Conservation (phyloP, 495 filamentous ascomycete genomes). For the Echria macrotheca region DNA sequence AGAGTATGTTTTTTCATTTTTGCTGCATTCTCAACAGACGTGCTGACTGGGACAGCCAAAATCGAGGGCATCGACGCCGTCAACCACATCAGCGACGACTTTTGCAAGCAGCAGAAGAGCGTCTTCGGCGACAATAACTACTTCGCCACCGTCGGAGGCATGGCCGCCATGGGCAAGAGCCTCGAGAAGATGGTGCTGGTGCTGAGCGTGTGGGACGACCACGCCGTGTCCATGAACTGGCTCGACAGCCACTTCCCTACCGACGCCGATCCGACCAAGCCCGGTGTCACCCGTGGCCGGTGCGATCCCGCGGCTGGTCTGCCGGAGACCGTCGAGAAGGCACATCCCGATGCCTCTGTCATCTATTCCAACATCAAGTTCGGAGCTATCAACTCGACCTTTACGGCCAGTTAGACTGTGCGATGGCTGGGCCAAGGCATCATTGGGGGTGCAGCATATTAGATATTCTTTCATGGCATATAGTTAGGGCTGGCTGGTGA, state of each 20-base stretch:
- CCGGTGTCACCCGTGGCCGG: constrained; percentile 58
- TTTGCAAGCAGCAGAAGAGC: constrained; percentile 55
- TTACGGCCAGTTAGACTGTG: constrained; percentile 16
- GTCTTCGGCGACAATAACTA: constrained; percentile 53
- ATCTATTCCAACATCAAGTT: constrained; percentile 65
- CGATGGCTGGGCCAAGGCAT: no score
- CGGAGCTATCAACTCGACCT: constrained; percentile 30
- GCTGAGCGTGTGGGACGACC: constrained; percentile 67
- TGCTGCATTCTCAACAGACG: constrained; percentile 11
- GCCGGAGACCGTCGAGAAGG: constrained; percentile 48
- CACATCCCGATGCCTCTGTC: constrained; percentile 48
- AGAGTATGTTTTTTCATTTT: constrained; percentile 7
- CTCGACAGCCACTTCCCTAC: constrained; percentile 62
- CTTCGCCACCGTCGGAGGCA: constrained; percentile 52
- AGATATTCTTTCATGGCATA: no score
- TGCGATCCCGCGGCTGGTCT: constrained; percentile 51
- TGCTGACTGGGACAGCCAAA: constrained; percentile 29
- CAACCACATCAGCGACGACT: constrained; percentile 54
- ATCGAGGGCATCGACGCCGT: constrained; percentile 43
- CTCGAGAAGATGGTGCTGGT: constrained; percentile 63
- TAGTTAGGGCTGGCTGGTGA: background rate
- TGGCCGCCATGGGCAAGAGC: constrained; percentile 50
- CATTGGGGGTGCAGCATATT: no score
- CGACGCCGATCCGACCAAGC: constrained; percentile 37
- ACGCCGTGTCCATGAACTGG: constrained; percentile 64